Conservation (phyloP, 192 early-diverging fungal genomes). For the Dispira simplex region DNA sequence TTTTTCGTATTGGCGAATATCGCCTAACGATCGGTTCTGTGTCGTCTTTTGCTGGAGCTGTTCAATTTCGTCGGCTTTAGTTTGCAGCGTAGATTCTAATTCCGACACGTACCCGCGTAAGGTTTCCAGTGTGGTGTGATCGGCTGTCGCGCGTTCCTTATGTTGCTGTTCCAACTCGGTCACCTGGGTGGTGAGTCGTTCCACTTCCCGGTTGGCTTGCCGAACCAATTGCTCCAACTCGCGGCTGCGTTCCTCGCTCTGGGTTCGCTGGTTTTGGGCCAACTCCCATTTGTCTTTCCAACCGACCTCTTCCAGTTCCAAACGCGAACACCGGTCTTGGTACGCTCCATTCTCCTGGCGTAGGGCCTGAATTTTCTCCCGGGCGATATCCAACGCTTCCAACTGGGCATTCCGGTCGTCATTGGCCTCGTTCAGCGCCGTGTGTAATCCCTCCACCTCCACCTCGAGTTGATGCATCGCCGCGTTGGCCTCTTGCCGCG, state of each 20-base stretch:
- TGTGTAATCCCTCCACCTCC: background rate
- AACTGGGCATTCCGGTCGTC: background rate
- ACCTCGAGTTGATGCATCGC: background rate
- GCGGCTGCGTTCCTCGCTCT: background rate
- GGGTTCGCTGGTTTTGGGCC: background rate
- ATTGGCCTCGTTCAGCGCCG: background rate
- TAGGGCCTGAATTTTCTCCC: background rate
- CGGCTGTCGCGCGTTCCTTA: background rate
- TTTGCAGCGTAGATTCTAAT: background rate
- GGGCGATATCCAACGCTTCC: slow-evolving; percentile 3
- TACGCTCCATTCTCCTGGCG: background rate
- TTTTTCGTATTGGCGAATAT: background rate
- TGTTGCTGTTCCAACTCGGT: background rate
- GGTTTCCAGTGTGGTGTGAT: background rate
- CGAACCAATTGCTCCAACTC: background rate
- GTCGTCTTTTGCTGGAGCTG: background rate
- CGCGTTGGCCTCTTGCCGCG: background rate
- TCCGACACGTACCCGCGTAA: background rate
- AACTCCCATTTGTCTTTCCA: background rate
- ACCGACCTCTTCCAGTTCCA: background rate
- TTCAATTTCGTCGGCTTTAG: background rate
- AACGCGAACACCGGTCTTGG: background rate
- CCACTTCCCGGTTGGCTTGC: background rate
- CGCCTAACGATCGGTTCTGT: background rate
- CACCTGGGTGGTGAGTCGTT: background rate